Evolutionary conservation across 495 filamentous ascomycete genomes (phyloP).

Genomic region (Penicillium longicatenatum): DNA sequence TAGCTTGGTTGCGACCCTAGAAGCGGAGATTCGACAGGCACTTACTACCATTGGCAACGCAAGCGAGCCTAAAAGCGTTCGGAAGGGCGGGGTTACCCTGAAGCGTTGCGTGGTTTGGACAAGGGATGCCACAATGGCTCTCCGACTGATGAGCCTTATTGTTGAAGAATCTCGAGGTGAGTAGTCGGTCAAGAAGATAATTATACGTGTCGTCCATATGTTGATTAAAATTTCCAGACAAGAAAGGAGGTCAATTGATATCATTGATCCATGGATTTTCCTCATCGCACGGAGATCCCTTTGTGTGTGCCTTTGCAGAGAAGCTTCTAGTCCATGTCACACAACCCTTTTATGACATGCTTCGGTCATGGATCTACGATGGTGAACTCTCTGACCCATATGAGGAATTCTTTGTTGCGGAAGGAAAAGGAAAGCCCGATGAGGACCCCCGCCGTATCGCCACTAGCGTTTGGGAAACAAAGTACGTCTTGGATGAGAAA

Average conservation of each 20-base stretch:
- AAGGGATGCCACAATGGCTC: constrained; percentile 92
- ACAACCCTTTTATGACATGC: constrained; percentile 95
- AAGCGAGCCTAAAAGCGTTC: constrained; percentile 62
- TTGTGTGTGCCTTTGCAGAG: constrained; percentile 92
- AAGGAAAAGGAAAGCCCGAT: constrained; percentile 58
- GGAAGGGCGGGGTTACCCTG: constrained; percentile 90
- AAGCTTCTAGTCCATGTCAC: constrained; percentile 88
- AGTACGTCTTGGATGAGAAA: constrained; percentile 81
- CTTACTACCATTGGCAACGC: constrained; percentile 66
- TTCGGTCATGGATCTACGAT: constrained; percentile 97
- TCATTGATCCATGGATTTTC: constrained; percentile 92
- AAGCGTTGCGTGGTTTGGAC: constrained; percentile 98
- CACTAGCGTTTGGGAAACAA: constrained; percentile 96
- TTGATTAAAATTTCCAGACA: constrained; percentile 49
- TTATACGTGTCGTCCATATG: neutral
- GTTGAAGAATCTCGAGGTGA: constrained; percentile 84
- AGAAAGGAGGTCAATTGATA: constrained; percentile 91
- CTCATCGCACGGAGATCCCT: constrained; percentile 90
- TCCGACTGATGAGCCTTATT: constrained; percentile 91
- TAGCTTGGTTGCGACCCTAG: constrained; percentile 87
- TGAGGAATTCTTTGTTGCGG: constrained; percentile 91
- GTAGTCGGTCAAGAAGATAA: constrained; percentile 5
- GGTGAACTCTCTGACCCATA: constrained; percentile 96
- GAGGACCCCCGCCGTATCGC: constrained; percentile 65
- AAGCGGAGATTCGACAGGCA: constrained; percentile 88